Percentiles rank a stretch among this genome's conserved stretches.
These are phyloP conservation scores for Myxozyma neglecta DNA, from an alignment of 805 yeast species.

Conservation along the genomic window DNA sequence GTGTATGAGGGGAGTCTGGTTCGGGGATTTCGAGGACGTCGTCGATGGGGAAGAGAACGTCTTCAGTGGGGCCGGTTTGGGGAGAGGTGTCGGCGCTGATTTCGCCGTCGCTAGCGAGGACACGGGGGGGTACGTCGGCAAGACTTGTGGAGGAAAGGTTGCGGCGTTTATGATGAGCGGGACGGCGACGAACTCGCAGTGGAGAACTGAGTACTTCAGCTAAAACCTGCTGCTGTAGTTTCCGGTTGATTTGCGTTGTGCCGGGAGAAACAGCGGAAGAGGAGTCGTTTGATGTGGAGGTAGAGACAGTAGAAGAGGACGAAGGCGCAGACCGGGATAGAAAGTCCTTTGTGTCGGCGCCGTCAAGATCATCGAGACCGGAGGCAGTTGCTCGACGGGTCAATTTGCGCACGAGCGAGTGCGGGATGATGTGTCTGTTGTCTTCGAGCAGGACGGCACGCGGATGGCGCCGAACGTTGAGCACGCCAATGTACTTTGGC, in stretches of 20 bases:
- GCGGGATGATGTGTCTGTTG: constrained; percentile 88
- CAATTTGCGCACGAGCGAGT: constrained; percentile 66
- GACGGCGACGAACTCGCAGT: constrained; percentile 21
- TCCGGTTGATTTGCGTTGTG: constrained; percentile 68
- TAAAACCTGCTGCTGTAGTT: constrained; percentile 66
- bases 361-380: constrained; percentile 12
- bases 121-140: background rate
- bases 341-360: constrained; percentile 13
- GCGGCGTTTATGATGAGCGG: background rate
- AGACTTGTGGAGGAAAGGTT: constrained; percentile 1
- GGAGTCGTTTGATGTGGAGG: background rate
- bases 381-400: constrained; percentile 46
- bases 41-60: constrained; percentile 25
- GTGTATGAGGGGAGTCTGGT: background rate
- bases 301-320: background rate
- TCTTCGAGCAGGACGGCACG: constrained; percentile 92
- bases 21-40: constrained; percentile 13
- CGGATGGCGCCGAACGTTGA: constrained; percentile 68
- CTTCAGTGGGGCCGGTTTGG: constrained; percentile 4
- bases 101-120: constrained; percentile 23
- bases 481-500: constrained; percentile 93
- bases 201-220: constrained; percentile 69
- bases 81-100: constrained; percentile 22
- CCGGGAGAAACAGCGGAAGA: constrained; percentile 42
- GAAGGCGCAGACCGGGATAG: background rate